Evolutionary conservation across 2,329 filamentous ascomycete species (phyloP), one percentile per base, ranked within the genome.

Genomic region (Penicillium sp.): DNA sequence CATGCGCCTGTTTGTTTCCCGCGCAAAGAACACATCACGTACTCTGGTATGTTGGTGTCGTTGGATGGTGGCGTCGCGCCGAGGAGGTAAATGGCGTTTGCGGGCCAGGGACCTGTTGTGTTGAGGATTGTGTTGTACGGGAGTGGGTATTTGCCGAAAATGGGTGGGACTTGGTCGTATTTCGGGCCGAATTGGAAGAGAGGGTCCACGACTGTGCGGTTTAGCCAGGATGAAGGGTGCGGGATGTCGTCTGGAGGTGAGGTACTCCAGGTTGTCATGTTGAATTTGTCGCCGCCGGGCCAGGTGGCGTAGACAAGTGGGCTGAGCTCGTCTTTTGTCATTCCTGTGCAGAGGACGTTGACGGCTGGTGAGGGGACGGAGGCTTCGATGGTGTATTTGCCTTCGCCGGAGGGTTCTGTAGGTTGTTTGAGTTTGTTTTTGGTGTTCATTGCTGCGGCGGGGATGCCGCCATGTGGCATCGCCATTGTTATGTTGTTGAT

Each of bases 401-500:
- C 89, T 9, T 89, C 79, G 0, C 88, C 88, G 1, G 76, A 80
- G 11, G 86, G 75, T 20, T 86, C 83, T 7, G 80, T 77, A 0
- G 90, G 89, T 63, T 93, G 89, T 9, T 89, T 72, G 31, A 94
- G 89, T 0, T 74, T 70, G 64, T 93, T 93, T 9, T 74, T 69
- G 0, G 78, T 72, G 61, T 87, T 78, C 9, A 78, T 81, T 0
- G 87, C 85, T 0, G 89, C 89, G 13, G 78, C 72, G 34, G 88
- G 85, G 0, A 94, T 80, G 0, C 87, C 85, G 0, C 85, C 79
- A 64, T 94, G 90, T 0, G 90, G 90, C 81, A 92, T 87, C 0
- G 89, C 88, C 61, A 92, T 79, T 0, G 87, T 89, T 26, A 91
- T 84, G 60, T 92, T 92, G 68, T 92, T 89, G 64, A 93, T 76